A percentile compares a stretch with the other conserved stretches of the same genome.
These are phyloP conservation scores for Verticillium dahliae DNA, from an alignment of 2,329 filamentous ascomycete genomes.

Conservation along the genomic window DNA sequence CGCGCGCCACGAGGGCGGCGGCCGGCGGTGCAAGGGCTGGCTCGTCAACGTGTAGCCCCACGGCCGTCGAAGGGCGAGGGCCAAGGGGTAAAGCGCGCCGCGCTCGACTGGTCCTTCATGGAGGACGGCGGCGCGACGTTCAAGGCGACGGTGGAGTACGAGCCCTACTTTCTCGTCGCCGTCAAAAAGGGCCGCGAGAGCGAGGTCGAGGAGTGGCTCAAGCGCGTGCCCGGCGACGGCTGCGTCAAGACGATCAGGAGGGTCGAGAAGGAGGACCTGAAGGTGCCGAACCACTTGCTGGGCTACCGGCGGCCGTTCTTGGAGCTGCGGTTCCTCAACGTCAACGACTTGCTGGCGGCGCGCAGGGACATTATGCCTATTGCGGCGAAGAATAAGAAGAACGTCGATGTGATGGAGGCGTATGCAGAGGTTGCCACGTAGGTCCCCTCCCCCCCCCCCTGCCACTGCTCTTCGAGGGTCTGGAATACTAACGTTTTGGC, in stretches of 20 bases:
- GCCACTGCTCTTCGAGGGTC: too few relatives aligned
- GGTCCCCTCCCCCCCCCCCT: conserved; percentile 22
- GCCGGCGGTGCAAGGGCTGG: conserved; percentile 79
- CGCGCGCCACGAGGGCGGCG: conserved; percentile 81
- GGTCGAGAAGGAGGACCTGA: conserved; percentile 87
- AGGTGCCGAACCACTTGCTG: conserved; percentile 91
- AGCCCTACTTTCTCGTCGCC: conserved; percentile 92
- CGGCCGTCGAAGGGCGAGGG: too few relatives aligned
- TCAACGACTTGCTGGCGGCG: conserved; percentile 78
- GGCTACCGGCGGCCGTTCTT: conserved; percentile 87
- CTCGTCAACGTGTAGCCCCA: conserved; percentile 91
- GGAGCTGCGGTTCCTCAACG: conserved; percentile 80
- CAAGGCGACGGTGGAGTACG: conserved; percentile 93
- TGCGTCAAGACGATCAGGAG: conserved; percentile 71
- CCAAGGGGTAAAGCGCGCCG: too few relatives aligned
- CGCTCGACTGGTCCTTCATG: conserved; percentile 95
- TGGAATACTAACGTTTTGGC: not conserved
- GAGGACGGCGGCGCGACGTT: conserved; percentile 83
- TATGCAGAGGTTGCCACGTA: conserved; percentile 93
- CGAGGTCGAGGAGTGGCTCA: conserved; percentile 94
- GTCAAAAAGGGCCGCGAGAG: conserved; percentile 81
- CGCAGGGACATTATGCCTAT: conserved; percentile 80
- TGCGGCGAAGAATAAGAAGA: conserved; percentile 94
- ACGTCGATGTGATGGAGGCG: conserved; percentile 93
- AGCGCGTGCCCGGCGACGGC: conserved; percentile 71